Evolutionary conservation across 1,139 yeast genomes (phyloP).

Genomic region (Torulaspora globosa): DNA sequence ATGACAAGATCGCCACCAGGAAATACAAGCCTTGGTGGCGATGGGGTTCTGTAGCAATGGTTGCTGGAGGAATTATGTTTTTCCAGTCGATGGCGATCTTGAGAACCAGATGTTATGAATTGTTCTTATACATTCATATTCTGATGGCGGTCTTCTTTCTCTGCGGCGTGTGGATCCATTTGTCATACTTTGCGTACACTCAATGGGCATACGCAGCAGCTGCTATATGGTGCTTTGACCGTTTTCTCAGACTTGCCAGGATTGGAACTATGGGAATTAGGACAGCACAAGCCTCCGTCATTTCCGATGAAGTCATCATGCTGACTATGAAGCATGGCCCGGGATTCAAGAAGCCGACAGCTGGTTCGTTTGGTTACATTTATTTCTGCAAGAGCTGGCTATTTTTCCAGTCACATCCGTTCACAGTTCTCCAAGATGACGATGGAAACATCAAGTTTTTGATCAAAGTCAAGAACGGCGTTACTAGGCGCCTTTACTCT

Average conservation of each 20-base stretch:
- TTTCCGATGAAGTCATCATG: constrained; percentile 45
- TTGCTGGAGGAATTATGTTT: constrained; percentile 42
- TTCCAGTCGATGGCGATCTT: constrained; percentile 47
- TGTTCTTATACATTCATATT: constrained; percentile 56
- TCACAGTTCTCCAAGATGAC: constrained; percentile 46
- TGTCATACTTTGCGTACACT: constrained; percentile 41
- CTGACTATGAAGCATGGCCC: constrained; percentile 41
- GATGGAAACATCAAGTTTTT: constrained; percentile 41
- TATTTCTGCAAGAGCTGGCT: constrained; percentile 49
- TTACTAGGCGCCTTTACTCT: constrained; percentile 40
- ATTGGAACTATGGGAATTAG: constrained; percentile 47
- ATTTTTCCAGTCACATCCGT: constrained; percentile 69
- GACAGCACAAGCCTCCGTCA: constrained; percentile 46
- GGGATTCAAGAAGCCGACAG: constrained; percentile 42
- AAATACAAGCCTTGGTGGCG: constrained; percentile 37
- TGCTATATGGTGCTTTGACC: constrained; percentile 63
- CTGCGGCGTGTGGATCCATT: constrained; percentile 58
- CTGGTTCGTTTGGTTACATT: constrained; percentile 63
- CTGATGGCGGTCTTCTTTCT: constrained; percentile 51
- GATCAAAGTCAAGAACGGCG: constrained; percentile 46
- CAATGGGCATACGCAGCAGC: constrained; percentile 48
- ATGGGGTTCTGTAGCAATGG: constrained; percentile 54
- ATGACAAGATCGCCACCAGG: constrained; percentile 43
- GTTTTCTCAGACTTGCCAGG: constrained; percentile 49
- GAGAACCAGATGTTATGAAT: constrained; percentile 56